phyloP scores from a whole-genome alignment of 805 yeast genomes.

The Yarrowia sp. region DNA sequence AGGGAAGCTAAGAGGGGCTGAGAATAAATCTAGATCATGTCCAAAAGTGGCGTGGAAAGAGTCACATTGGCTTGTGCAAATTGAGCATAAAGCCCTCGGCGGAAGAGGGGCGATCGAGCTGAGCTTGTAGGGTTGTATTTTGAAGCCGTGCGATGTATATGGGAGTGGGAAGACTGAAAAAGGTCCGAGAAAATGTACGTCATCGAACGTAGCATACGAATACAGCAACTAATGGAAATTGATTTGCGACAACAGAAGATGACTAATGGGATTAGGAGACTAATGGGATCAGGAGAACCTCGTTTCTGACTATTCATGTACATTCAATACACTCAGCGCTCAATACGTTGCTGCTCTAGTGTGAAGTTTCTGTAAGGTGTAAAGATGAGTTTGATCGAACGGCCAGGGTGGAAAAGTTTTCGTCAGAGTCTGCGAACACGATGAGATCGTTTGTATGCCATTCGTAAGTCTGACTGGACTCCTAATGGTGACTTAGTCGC shows the following conservation, averaged over 20 bases:
- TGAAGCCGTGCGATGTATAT: not conserved
- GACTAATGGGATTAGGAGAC: too few species aligned
- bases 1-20: not conserved
- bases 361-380: not conserved
- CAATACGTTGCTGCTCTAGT: slow-evolving; percentile 4
- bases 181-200: not conserved
- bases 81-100: not conserved
- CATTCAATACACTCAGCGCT: not conserved
- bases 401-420: not conserved
- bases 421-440: too few species aligned
- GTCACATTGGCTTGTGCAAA: not conserved
- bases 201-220: too few species aligned
- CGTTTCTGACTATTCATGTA: too few species aligned
- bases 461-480: too few species aligned
- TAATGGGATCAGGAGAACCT: too few species aligned
- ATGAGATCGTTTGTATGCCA: too few species aligned
- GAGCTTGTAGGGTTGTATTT: not conserved
- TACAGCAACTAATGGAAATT: too few species aligned
- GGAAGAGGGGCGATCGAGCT: not conserved
- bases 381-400: not conserved
- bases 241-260: too few species aligned
- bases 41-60: not conserved
- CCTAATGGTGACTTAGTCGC: too few species aligned
- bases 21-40: not conserved
- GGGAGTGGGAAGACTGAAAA: not conserved